A percentile compares a stretch with the other conserved stretches of the same genome.
Conservation (phyloP, 805 yeast species). For the Kodamaea kakaduensis region DNA sequence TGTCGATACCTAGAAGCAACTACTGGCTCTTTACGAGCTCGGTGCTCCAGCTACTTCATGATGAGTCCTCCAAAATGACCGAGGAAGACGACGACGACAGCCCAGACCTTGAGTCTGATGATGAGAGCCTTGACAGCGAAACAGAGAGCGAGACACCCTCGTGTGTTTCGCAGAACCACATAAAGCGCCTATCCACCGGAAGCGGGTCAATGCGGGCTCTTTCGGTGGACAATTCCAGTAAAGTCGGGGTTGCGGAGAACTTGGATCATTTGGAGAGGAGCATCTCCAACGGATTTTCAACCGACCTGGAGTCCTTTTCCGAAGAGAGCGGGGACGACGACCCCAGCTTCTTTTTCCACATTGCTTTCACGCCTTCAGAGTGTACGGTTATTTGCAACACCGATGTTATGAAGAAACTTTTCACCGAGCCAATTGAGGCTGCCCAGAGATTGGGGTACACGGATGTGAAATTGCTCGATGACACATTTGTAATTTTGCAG, state of each 20-base stretch:
- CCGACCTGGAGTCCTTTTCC: conserved; percentile 6
- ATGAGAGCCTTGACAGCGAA: conserved; percentile 7
- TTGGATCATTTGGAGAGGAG: conserved; percentile 6
- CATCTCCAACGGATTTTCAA: conserved; percentile 3
- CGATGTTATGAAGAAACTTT: conserved; percentile 31
- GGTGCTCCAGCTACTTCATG: conserved; percentile 43
- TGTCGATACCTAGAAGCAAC: conserved; percentile 50
- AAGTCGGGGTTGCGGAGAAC: conserved; percentile 11
- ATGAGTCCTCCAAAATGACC: conserved; percentile 24
- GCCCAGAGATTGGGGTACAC: conserved; percentile 29
- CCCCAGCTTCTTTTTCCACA: conserved; percentile 48
- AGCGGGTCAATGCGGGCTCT: conserved; percentile 3
- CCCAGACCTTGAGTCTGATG: conserved; percentile 10
- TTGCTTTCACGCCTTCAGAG: conserved; percentile 61
- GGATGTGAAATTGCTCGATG: conserved; percentile 38
- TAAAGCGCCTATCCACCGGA: conserved; percentile 6
- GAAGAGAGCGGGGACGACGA: conserved; percentile 16
- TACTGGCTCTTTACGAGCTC: conserved; percentile 54
- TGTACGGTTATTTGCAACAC: conserved; percentile 55
- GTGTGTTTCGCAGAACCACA: conserved; percentile 1
- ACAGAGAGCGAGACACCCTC: conserved; percentile 15
- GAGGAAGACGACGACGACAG: conserved; percentile 11
- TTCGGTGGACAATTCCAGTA: conserved; percentile 29
- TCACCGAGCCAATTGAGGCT: conserved; percentile 36
- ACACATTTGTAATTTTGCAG: conserved; percentile 49